A percentile compares a stretch with the other conserved stretches of the same genome.
Evolutionary conservation across 1,284 basidiomycete genomes (phyloP).

Genomic region (Moesziomyces antarcticus): DNA sequence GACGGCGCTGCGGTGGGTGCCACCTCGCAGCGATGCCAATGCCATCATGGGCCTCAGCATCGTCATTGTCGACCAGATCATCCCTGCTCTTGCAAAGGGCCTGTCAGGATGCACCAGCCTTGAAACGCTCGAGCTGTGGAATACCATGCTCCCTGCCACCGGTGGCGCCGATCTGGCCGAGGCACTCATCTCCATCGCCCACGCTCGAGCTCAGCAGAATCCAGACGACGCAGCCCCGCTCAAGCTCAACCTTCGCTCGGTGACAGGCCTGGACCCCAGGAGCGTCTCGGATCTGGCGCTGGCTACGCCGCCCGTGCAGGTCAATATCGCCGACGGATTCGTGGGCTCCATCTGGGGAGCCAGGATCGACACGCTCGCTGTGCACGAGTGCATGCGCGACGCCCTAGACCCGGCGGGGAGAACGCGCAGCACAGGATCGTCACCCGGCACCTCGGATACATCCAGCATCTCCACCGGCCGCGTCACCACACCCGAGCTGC

Average conservation of each 20-base stretch:
- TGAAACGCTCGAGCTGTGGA: constrained; percentile 30
- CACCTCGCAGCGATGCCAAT: constrained; percentile 23
- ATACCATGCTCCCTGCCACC: constrained; percentile 26
- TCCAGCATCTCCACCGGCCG: constrained; percentile 17
- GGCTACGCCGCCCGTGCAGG: constrained; percentile 12
- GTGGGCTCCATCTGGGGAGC: constrained; percentile 38
- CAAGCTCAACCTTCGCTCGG: constrained; percentile 17
- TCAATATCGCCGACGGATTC: constrained; percentile 42
- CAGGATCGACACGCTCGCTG: constrained; percentile 13
- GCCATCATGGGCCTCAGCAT: constrained; percentile 39
- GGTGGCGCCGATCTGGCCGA: constrained; percentile 16
- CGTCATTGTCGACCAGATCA: constrained; percentile 33
- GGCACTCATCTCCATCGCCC: constrained; percentile 17
- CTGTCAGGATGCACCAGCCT: constrained; percentile 8
- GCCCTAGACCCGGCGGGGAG: constrained; percentile 5
- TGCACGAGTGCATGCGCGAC: constrained; percentile 23
- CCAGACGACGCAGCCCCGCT: background rate
- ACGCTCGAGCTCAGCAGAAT: background rate
- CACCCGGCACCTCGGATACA: constrained; percentile 6
- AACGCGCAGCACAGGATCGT: background rate
- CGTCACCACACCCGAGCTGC: constrained; percentile 17
- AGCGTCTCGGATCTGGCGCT: constrained; percentile 16
- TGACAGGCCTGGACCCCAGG: constrained; percentile 18
- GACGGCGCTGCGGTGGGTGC: constrained; percentile 19
- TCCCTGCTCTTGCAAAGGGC: constrained; percentile 21